These are phyloP conservation scores for Naematelia encephala DNA, from an alignment of 768 basidiomycete genomes.

Conservation along the genomic window DNA sequence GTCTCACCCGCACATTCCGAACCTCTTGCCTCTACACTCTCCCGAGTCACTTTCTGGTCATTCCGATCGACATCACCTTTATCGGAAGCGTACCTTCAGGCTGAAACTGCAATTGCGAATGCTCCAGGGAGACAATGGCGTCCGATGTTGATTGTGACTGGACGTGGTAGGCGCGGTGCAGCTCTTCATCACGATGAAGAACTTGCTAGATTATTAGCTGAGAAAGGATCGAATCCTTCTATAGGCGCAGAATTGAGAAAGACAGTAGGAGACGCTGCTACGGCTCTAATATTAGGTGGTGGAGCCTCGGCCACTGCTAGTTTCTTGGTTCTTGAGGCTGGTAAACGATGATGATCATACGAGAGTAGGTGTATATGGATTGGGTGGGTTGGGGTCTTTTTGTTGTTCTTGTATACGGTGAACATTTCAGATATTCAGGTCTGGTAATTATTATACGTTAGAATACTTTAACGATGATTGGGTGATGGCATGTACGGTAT, in stretches of 20 bases:
- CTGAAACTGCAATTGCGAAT: slow-evolving; percentile 53
- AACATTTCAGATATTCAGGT: no score
- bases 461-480: no score
- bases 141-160: slow-evolving; percentile 63
- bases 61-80: slow-evolving; percentile 49
- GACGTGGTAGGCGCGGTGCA: slow-evolving; percentile 62
- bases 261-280: slow-evolving; percentile 81
- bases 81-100: slow-evolving; percentile 56
- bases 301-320: slow-evolving; percentile 37
- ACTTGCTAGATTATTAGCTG: slow-evolving; percentile 62
- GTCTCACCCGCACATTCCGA: slow-evolving; percentile 1
- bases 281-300: slow-evolving; percentile 65
- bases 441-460: no score
- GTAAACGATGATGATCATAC: slow-evolving; percentile 1
- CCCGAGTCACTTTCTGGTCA: slow-evolving; percentile 63
- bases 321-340: slow-evolving; percentile 51
- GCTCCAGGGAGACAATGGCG: slow-evolving; percentile 38
- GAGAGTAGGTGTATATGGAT: no score
- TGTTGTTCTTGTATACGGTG: no score
- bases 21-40: slow-evolving; percentile 50
- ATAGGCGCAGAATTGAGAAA: slow-evolving; percentile 66
- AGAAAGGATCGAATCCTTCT: slow-evolving; percentile 54
- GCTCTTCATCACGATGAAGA: slow-evolving; percentile 62
- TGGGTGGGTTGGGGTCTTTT: no score
- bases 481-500: no score